Percentiles rank a stretch among this genome's conserved stretches.
These are phyloP conservation scores for Microdochium trichocladiopsis DNA, from an alignment of 2,329 filamentous ascomycete species.

Conservation along the genomic window DNA sequence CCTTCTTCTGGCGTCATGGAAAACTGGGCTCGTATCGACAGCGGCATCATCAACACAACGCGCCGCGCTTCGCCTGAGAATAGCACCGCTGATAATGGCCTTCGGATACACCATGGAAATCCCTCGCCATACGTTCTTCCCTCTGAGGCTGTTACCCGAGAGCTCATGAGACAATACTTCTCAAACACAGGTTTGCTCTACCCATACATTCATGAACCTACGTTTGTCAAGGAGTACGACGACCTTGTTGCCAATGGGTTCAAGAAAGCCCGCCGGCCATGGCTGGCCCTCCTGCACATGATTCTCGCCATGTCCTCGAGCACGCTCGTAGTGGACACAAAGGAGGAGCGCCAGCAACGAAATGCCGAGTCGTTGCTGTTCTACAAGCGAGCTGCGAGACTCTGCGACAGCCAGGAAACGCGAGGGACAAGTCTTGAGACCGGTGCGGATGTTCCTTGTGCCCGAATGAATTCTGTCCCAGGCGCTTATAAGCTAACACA, in stretches of 20 bases:
- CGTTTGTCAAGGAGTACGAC: conserved; percentile 24
- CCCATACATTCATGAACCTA: conserved; percentile 28
- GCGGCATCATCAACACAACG: not conserved
- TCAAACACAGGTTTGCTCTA: conserved; percentile 26
- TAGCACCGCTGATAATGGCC: not conserved
- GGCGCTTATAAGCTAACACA: conserved; percentile 4
- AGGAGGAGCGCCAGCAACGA: conserved; percentile 18
- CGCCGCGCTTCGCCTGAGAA: not conserved
- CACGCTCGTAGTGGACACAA: conserved; percentile 15
- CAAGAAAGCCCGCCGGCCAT: conserved; percentile 24
- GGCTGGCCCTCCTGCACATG: conserved; percentile 31
- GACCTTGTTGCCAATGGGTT: conserved; percentile 19
- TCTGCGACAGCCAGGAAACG: conserved; percentile 24
- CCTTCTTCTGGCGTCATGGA: not conserved
- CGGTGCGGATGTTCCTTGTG: conserved; percentile 12
- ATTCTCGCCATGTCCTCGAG: conserved; percentile 26
- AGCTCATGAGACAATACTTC: conserved; percentile 27
- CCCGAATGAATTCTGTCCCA: not conserved
- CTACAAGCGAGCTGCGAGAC: conserved; percentile 23
- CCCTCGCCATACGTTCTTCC: conserved; percentile 18
- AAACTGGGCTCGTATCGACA: not conserved
- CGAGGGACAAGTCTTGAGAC: conserved; percentile 27
- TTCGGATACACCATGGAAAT: not conserved
- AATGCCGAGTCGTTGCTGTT: conserved; percentile 25
- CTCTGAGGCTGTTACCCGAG: conserved; percentile 15